A percentile compares a stretch with the other conserved stretches of the same genome.
phyloP scores from a whole-genome alignment of 371 early-diverging fungal species.

The Choanephora cucurbitarum region DNA sequence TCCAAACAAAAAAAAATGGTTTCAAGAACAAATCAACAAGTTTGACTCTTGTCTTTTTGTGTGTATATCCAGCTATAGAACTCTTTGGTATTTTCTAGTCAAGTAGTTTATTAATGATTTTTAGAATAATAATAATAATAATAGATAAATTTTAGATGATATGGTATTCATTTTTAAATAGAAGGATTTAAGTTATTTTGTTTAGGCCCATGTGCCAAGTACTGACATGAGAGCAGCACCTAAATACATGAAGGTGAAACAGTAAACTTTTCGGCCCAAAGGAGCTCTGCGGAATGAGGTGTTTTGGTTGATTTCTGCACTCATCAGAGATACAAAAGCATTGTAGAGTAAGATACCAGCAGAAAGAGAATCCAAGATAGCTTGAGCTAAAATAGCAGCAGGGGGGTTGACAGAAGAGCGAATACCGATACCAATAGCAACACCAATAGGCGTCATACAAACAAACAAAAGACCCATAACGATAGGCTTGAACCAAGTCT shows the following conservation, averaged over 20 bases:
- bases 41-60: too few relatives aligned
- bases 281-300: constrained; percentile 52
- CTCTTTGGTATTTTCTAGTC: too few relatives aligned
- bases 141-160: too few relatives aligned
- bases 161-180: too few relatives aligned
- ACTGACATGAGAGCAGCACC: constrained; percentile 73
- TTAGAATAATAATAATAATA: too few relatives aligned
- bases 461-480: constrained; percentile 46
- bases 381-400: constrained; percentile 64
- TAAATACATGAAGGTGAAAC: constrained; percentile 57
- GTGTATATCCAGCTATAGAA: too few relatives aligned
- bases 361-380: constrained; percentile 74
- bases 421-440: constrained; percentile 75
- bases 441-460: constrained; percentile 75
- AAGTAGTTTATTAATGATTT: too few relatives aligned
- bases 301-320: constrained; percentile 66
- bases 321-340: constrained; percentile 73
- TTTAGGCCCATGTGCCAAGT: constrained; percentile 69
- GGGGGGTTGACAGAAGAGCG: constrained; percentile 56
- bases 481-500: constrained; percentile 34
- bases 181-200: too few relatives aligned
- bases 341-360: constrained; percentile 84
- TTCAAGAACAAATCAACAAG: too few relatives aligned
- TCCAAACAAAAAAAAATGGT: too few relatives aligned
- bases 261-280: constrained; percentile 38